These are phyloP conservation scores for Suillus placidus DNA, from an alignment of 768 basidiomycete species.

Conservation along the genomic window DNA sequence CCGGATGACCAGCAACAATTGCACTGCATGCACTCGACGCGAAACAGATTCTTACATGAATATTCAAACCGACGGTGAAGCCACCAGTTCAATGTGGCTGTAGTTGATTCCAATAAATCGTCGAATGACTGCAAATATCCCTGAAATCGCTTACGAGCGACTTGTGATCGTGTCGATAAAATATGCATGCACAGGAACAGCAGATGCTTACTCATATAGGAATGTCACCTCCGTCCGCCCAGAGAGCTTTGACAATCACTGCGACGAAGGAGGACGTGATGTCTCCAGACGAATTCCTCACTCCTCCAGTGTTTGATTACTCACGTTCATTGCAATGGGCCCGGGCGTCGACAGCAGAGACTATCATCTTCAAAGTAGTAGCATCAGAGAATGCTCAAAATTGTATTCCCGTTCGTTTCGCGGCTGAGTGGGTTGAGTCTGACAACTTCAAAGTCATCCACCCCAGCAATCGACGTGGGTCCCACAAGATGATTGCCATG, in stretches of 20 bases:
- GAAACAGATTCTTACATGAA: background rate
- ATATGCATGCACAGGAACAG: constrained; percentile 22
- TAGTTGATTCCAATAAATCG: constrained; percentile 38
- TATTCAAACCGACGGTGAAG: background rate
- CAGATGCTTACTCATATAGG: background rate
- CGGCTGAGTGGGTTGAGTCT: constrained; percentile 6
- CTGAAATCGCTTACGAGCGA: constrained; percentile 34
- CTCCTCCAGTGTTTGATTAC: constrained; percentile 3
- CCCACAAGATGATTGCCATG: constrained; percentile 9
- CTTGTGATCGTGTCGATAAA: constrained; percentile 28
- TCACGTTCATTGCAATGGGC: background rate
- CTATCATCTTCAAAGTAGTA: too few relatives aligned
- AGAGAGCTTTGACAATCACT: background rate
- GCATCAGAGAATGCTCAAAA: too few relatives aligned
- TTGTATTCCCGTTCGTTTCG: constrained; percentile 18
- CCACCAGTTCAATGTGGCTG: constrained; percentile 34
- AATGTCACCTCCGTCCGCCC: background rate
- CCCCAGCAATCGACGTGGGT: constrained; percentile 13
- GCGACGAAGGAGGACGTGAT: background rate
- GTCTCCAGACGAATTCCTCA: constrained; percentile 1
- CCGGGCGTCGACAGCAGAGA: background rate
- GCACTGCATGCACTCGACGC: too few relatives aligned
- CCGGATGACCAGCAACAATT: too few relatives aligned
- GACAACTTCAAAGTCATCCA: constrained; percentile 8
- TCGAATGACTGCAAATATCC: constrained; percentile 38